phyloP scores from a whole-genome alignment of 768 basidiomycete species.

The Rubroboletus satanas region DNA sequence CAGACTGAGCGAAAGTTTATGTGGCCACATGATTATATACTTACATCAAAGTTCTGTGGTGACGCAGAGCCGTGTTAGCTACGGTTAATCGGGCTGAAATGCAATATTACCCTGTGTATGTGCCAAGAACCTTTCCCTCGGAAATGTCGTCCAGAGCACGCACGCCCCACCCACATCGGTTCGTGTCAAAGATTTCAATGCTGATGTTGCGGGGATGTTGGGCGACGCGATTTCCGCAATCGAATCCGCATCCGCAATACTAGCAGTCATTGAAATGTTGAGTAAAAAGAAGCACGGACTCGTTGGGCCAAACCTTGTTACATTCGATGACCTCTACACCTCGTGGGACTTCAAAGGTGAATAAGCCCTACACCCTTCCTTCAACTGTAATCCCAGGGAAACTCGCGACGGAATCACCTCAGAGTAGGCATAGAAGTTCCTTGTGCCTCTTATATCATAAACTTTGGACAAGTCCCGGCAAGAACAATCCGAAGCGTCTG shows the following conservation, averaged over 20 bases:
- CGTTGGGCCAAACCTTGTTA: constrained; percentile 43
- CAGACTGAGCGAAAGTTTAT: background rate
- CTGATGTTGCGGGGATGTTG: constrained; percentile 54
- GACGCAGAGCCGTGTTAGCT: constrained; percentile 5
- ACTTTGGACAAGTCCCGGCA: constrained; percentile 49
- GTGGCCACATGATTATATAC: constrained; percentile 12
- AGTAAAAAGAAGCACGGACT: background rate
- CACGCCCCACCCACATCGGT: constrained; percentile 61
- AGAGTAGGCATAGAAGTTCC: constrained; percentile 42
- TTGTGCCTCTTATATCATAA: constrained; percentile 23
- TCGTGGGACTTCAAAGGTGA: constrained; percentile 38
- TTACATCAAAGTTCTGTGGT: constrained; percentile 44
- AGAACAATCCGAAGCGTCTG: constrained; percentile 35
- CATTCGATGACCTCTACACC: constrained; percentile 62
- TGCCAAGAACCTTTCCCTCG: constrained; percentile 58
- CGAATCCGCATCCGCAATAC: constrained; percentile 43
- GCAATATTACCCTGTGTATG: constrained; percentile 60
- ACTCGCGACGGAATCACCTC: constrained; percentile 20
- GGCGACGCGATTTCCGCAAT: constrained; percentile 58
- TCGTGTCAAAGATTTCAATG: constrained; percentile 66
- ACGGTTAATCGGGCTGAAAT: background rate
- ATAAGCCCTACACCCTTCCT: constrained; percentile 41
- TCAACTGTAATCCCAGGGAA: background rate
- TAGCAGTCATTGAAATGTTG: constrained; percentile 16
- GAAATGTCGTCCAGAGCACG: constrained; percentile 41